Conservation (phyloP, 106 monocot genomes). For the Phalaenopsis aphrodite region DNA sequence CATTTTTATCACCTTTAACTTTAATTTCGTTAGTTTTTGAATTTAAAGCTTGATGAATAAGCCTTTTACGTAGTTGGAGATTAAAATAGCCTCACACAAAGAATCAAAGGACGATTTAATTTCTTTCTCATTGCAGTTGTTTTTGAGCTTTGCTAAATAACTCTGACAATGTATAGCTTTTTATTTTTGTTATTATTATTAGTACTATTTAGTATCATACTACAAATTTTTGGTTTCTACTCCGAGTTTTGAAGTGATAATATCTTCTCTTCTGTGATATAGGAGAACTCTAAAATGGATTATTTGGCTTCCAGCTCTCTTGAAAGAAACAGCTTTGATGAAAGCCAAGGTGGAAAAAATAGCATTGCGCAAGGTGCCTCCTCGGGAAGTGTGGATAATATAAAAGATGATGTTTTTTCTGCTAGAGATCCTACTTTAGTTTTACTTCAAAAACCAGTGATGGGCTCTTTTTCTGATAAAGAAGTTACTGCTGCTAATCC, state of each 20-base stretch:
- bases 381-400: slow-evolving; percentile 19
- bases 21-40: no score
- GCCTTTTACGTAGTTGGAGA: no score
- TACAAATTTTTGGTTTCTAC: background rate
- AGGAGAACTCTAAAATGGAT: slow-evolving; percentile 50
- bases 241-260: background rate
- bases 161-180: background rate
- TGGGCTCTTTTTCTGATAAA: slow-evolving; percentile 20
- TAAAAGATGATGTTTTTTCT: slow-evolving; percentile 35
- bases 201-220: background rate
- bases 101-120: no score
- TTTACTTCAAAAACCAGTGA: slow-evolving; percentile 50
- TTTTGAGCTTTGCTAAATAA: background rate
- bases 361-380: slow-evolving; percentile 11
- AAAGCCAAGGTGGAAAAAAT: slow-evolving; percentile 11
- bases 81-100: no score
- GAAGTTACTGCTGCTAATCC: slow-evolving; percentile 15
- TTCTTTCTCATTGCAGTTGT: background rate
- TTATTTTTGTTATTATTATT: background rate
- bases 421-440: slow-evolving; percentile 72
- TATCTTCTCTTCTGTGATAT: background rate
- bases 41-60: no score
- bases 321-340: slow-evolving; percentile 29
- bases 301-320: slow-evolving; percentile 15
- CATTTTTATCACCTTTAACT: no score